Percentiles rank a stretch among this genome's conserved stretches.
Conservation (phyloP, 805 yeast species). For the Komagataella pseudopastoris region DNA sequence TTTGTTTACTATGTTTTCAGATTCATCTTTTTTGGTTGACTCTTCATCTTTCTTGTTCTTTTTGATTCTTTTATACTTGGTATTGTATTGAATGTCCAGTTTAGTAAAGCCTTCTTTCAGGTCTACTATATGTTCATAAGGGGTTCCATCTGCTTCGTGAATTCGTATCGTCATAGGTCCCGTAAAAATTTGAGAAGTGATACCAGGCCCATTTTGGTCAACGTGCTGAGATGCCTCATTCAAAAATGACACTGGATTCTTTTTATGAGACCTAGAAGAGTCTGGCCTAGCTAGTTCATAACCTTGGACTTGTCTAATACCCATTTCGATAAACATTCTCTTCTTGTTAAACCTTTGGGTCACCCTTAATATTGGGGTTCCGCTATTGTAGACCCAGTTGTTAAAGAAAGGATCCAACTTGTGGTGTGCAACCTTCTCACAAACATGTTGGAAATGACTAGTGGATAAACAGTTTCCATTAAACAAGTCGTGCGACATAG, state of each 20-base stretch:
- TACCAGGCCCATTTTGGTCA: constrained; percentile 20
- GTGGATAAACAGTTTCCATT: constrained; percentile 68
- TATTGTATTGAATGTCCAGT: constrained; percentile 88
- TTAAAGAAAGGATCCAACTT: constrained; percentile 72
- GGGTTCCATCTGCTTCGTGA: constrained; percentile 97
- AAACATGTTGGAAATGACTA: constrained; percentile 78
- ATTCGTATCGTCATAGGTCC: constrained; percentile 97
- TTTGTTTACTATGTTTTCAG: constrained; percentile 22
- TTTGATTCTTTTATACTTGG: constrained; percentile 76
- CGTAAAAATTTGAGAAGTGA: constrained; percentile 43
- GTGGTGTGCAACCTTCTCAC: constrained; percentile 87
- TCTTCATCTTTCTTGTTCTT: constrained; percentile 38
- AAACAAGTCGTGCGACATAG: constrained; percentile 86
- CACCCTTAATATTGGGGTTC: constrained; percentile 79
- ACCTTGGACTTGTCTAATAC: constrained; percentile 78
- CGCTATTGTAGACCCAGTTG: constrained; percentile 87
- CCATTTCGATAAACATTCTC: constrained; percentile 88
- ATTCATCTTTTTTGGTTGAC: constrained; percentile 12
- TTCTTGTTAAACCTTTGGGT: constrained; percentile 91
- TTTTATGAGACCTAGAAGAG: constrained; percentile 1
- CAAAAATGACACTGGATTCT: constrained; percentile 20
- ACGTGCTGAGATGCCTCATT: constrained; percentile 31
- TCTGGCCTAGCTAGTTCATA: constrained; percentile 29
- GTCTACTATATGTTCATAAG: constrained; percentile 94
- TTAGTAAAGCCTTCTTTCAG: constrained; percentile 75